Evolutionary conservation across 768 basidiomycete genomes (phyloP).

Genomic region (Termitomyces sp.): DNA sequence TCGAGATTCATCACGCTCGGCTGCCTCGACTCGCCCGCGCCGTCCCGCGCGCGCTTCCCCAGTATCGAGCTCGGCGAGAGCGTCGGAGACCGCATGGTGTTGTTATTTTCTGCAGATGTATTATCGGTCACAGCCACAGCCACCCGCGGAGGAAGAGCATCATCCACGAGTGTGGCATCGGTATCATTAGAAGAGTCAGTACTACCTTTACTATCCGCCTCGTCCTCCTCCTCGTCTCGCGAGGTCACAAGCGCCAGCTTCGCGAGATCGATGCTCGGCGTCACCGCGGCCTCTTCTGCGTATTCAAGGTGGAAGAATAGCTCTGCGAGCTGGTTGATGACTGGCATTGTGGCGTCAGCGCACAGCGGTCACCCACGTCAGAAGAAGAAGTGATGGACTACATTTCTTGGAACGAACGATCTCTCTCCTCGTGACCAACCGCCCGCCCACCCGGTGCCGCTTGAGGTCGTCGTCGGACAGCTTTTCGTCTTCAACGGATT

Average conservation of each 20-base stretch:
- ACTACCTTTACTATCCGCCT: constrained; percentile 54
- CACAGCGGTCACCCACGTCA: background rate
- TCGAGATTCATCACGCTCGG: constrained; percentile 56
- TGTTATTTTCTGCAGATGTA: constrained; percentile 14
- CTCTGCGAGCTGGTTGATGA: constrained; percentile 72
- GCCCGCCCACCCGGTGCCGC: constrained; percentile 82
- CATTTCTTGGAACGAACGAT: constrained; percentile 83
- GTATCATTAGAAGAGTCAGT: constrained; percentile 85
- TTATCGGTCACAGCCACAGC: constrained; percentile 20
- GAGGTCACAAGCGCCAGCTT: constrained; percentile 89
- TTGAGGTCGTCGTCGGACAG: constrained; percentile 77
- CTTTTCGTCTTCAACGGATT: constrained; percentile 61
- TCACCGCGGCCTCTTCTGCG: constrained; percentile 60
- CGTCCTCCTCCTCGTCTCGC: constrained; percentile 85
- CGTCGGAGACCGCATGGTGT: constrained; percentile 24
- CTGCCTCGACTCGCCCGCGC: constrained; percentile 29
- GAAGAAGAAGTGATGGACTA: constrained; percentile 29
- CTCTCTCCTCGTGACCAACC: constrained; percentile 75
- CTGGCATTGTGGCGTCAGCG: constrained; percentile 32
- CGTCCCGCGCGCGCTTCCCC: constrained; percentile 61
- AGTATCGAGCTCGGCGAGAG: constrained; percentile 49
- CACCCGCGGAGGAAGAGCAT: constrained; percentile 41
- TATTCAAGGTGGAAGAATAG: constrained; percentile 76
- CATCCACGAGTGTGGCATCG: constrained; percentile 85
- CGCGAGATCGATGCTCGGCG: constrained; percentile 81